Conservation (phyloP, 1,284 basidiomycete species). For the Psilocybe mexicana region DNA sequence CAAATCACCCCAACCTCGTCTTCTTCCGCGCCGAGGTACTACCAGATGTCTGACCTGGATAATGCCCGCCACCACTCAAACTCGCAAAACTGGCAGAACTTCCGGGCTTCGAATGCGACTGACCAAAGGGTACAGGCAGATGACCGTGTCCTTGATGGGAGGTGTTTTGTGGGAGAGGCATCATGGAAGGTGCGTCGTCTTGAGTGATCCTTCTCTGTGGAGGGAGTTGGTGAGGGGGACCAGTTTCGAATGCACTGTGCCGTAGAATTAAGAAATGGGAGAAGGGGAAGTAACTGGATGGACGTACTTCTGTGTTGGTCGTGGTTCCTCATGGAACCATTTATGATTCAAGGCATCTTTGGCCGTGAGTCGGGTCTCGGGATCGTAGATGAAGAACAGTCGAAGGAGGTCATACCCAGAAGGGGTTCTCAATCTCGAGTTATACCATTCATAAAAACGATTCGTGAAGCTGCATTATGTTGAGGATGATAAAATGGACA, state of each 20-base stretch:
- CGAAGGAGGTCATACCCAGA: slow-evolving; percentile 84
- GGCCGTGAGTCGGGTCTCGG: slow-evolving; percentile 83
- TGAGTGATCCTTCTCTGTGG: slow-evolving; percentile 75
- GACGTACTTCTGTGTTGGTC: slow-evolving; percentile 71
- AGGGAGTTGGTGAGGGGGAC: slow-evolving; percentile 59
- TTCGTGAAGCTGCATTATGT: slow-evolving; percentile 54
- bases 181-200: slow-evolving; percentile 79
- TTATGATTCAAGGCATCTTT: slow-evolving; percentile 79
- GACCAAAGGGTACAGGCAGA: slow-evolving; percentile 31
- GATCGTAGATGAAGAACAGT: slow-evolving; percentile 88
- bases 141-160: slow-evolving; percentile 35
- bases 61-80: slow-evolving; percentile 31
- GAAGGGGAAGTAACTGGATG: background rate
- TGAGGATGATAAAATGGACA: background rate
- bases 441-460: slow-evolving; percentile 80
- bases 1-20: slow-evolving; percentile 18
- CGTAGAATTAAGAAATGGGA: background rate
- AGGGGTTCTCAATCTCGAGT: slow-evolving; percentile 57
- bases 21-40: slow-evolving; percentile 24
- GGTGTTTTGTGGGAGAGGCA: slow-evolving; percentile 52
- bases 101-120: slow-evolving; percentile 46
- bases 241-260: slow-evolving; percentile 60
- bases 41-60: slow-evolving; percentile 18
- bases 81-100: slow-evolving; percentile 36
- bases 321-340: slow-evolving; percentile 80